These are phyloP conservation scores for Coriolopsis trogii DNA, from an alignment of 1,284 basidiomycete species.

Conservation along the genomic window DNA sequence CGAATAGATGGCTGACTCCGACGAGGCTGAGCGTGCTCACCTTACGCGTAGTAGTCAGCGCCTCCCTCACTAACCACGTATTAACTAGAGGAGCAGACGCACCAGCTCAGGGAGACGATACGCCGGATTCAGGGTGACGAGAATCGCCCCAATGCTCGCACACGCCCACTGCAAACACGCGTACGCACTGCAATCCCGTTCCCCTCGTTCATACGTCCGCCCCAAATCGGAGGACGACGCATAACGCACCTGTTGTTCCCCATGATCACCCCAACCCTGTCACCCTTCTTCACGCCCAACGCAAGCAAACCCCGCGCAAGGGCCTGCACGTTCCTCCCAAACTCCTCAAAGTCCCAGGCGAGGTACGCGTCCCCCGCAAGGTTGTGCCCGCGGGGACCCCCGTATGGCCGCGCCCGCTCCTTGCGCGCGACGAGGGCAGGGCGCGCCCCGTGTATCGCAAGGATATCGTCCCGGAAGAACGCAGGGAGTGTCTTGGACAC, in stretches of 20 bases:
- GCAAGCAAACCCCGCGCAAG: slow-evolving; percentile 71
- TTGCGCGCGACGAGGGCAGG: slow-evolving; percentile 70
- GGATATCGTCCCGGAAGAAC: slow-evolving; percentile 63
- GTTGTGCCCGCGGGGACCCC: slow-evolving; percentile 57
- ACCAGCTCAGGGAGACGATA: slow-evolving; percentile 77
- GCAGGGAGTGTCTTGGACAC: slow-evolving; percentile 60
- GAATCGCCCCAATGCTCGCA: slow-evolving; percentile 76
- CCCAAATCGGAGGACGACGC: too few relatives aligned
- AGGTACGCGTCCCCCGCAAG: slow-evolving; percentile 53
- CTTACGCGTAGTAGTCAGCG: too few relatives aligned
- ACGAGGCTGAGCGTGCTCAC: slow-evolving; percentile 65
- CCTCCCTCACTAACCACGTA: too few relatives aligned
- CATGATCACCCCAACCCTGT: slow-evolving; percentile 83
- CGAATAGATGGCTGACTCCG: slow-evolving; percentile 70
- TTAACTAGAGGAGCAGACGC: too few relatives aligned
- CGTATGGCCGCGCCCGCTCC: slow-evolving; percentile 61
- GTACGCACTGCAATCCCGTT: slow-evolving; percentile 74
- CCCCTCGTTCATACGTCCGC: too few relatives aligned
- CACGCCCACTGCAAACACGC: slow-evolving; percentile 84
- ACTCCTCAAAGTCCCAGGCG: slow-evolving; percentile 76
- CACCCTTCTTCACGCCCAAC: slow-evolving; percentile 76
- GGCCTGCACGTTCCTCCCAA: slow-evolving; percentile 67
- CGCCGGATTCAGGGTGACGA: slow-evolving; percentile 84
- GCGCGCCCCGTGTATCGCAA: slow-evolving; percentile 49
- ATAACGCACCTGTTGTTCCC: slow-evolving; percentile 71